Conservation (phyloP, 768 basidiomycete species). For the Lactifluus hygrophoroides region DNA sequence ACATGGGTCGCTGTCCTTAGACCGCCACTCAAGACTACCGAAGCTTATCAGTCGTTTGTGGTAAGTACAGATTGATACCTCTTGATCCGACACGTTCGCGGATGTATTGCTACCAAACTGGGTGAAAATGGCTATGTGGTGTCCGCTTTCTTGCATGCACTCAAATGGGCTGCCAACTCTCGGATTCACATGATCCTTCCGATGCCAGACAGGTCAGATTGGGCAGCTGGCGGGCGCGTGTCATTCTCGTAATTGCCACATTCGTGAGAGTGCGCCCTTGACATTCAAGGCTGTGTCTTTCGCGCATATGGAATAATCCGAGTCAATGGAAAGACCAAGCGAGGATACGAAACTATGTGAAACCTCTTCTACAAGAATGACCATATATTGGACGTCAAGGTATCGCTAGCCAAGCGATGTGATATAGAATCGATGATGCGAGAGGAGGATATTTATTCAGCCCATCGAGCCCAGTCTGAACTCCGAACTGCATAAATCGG, state of each 20-base stretch:
- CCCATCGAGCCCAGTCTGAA: background rate
- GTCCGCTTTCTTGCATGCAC: background rate
- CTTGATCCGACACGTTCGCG: background rate
- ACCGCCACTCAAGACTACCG: background rate
- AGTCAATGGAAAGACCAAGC: background rate
- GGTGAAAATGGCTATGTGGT: background rate
- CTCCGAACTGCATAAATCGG: background rate
- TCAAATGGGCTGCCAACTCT: background rate
- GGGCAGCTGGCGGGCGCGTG: background rate
- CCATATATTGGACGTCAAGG: background rate
- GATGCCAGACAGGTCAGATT: background rate
- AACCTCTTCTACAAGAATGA: background rate
- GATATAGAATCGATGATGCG: background rate
- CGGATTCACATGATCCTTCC: slow-evolving; percentile 1
- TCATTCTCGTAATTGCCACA: background rate
- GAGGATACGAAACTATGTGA: background rate
- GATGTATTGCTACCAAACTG: background rate
- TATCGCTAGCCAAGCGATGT: background rate
- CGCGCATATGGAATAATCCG: background rate
- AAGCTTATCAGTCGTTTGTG: background rate
- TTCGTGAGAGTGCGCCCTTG: background rate
- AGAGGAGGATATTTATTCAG: too few relatives aligned
- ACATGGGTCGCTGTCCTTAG: background rate
- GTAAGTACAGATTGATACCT: background rate
- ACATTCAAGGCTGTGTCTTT: background rate